phyloP scores from a whole-genome alignment of 2,329 filamentous ascomycete genomes.

The Seiridium unicorne region DNA sequence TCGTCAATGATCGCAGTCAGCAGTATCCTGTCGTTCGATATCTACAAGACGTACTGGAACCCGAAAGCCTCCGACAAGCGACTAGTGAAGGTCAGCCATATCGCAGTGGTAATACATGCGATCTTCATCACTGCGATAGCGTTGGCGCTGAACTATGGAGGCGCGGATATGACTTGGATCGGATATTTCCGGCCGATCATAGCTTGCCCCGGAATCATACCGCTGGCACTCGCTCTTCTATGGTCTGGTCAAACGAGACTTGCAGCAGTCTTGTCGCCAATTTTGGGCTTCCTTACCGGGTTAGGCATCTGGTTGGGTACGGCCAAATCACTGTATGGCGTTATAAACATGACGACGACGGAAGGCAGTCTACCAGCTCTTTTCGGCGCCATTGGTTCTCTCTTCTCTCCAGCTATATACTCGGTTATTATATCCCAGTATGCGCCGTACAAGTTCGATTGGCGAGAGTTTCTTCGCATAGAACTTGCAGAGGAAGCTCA shows the following conservation, averaged over 20 bases:
- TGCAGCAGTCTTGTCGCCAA: conserved; percentile 31
- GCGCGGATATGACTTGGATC: conserved; percentile 45
- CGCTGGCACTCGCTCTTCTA: conserved; percentile 39
- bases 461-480: conserved; percentile 41
- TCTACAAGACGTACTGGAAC: conserved; percentile 51
- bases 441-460: conserved; percentile 31
- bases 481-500: conserved; percentile 40
- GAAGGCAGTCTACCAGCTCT: conserved; percentile 37
- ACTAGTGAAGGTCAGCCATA: conserved; percentile 41
- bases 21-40: conserved; percentile 47
- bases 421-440: conserved; percentile 39
- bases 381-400: conserved; percentile 41
- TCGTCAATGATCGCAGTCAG: conserved; percentile 50
- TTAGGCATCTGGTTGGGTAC: conserved; percentile 42
- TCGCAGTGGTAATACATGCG: conserved; percentile 44
- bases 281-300: conserved; percentile 41
- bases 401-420: conserved; percentile 44
- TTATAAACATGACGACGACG: conserved; percentile 38
- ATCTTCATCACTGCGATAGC: conserved; percentile 46
- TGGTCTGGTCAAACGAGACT: conserved; percentile 44
- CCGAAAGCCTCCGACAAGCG: conserved; percentile 32
- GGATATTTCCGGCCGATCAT: conserved; percentile 25
- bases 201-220: conserved; percentile 36
- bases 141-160: conserved; percentile 44
- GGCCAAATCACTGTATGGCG: conserved; percentile 35